phyloP scores from a whole-genome alignment of 495 filamentous ascomycete genomes.

The Apiosordaria backusii region DNA sequence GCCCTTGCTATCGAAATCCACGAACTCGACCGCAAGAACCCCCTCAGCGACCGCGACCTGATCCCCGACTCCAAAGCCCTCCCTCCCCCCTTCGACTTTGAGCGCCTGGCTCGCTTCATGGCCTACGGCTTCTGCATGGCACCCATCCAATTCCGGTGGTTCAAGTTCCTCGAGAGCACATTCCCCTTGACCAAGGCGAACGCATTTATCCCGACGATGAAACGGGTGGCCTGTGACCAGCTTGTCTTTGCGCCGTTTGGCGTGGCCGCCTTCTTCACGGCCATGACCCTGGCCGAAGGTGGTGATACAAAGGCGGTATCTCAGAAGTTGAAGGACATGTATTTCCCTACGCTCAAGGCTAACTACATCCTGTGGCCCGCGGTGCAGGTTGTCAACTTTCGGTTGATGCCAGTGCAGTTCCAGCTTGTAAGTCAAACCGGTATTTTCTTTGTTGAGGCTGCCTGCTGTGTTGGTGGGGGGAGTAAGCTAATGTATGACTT shows the following conservation, averaged over 20 bases:
- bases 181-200: conserved; percentile 81
- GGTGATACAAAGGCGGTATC: conserved; percentile 75
- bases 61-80: conserved; percentile 60
- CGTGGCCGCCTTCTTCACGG: conserved; percentile 87
- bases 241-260: conserved; percentile 92
- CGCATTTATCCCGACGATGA: conserved; percentile 72
- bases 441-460: too few species aligned
- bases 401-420: conserved; percentile 90
- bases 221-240: conserved; percentile 90
- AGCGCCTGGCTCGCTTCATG: conserved; percentile 90
- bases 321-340: conserved; percentile 89
- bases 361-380: conserved; percentile 95
- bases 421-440: conserved; percentile 97
- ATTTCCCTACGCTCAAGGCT: conserved; percentile 88
- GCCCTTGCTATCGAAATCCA: conserved; percentile 83
- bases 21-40: conserved; percentile 81
- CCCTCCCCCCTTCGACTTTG: conserved; percentile 90
- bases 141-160: conserved; percentile 96
- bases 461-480: background rate
- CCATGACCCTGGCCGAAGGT: conserved; percentile 95
- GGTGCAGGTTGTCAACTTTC: conserved; percentile 96
- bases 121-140: conserved; percentile 94
- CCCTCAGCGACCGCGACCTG: conserved; percentile 60
- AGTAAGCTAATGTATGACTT: background rate
- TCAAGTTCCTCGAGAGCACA: conserved; percentile 72